Conservation (phyloP, 2,329 filamentous ascomycete genomes). For the Calonectria hawksworthii region DNA sequence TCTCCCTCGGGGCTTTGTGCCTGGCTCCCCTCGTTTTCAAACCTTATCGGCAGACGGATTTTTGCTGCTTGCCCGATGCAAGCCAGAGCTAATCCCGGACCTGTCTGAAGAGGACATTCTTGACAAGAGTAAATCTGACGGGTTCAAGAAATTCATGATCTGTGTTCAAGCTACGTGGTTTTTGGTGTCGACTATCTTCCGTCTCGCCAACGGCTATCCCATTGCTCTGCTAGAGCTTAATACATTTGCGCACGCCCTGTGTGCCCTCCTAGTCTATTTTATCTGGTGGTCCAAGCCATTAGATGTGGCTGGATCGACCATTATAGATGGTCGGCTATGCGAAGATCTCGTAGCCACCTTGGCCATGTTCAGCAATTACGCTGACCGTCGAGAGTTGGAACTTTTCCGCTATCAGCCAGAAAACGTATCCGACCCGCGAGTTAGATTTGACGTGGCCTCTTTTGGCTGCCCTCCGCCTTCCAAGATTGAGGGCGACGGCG, state of each 20-base stretch:
- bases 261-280: neutral
- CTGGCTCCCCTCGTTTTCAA: neutral
- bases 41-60: neutral
- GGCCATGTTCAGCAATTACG: neutral
- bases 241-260: neutral
- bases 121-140: neutral
- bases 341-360: neutral
- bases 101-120: neutral
- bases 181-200: neutral
- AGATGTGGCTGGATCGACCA: neutral
- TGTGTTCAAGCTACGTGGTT: neutral
- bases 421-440: neutral
- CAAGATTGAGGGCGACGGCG: neutral
- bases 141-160: conserved; percentile 8
- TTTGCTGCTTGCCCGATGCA: neutral
- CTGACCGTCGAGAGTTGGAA: neutral
- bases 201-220: neutral
- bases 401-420: neutral
- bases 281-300: conserved; percentile 1
- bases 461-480: neutral
- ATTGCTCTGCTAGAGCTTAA: neutral
- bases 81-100: neutral
- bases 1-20: neutral
- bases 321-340: neutral
- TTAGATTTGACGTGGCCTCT: neutral